Percentiles rank a stretch among this genome's conserved stretches.
Evolutionary conservation across 176 grass and related monocot species (phyloP).

Genomic region (Eleusine coracana): DNA sequence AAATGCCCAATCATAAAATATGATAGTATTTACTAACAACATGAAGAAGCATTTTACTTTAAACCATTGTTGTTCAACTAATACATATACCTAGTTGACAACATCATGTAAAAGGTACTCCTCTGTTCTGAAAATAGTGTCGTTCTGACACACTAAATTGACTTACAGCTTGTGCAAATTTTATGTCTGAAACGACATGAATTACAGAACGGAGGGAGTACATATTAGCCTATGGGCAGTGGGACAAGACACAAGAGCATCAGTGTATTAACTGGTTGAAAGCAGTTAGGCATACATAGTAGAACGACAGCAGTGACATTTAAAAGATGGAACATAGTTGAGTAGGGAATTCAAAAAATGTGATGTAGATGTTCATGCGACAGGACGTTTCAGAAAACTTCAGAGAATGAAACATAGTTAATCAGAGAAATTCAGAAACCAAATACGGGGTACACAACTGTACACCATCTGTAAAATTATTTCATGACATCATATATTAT

Average conservation of each 20-base stretch:
- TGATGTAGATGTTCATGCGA: neutral
- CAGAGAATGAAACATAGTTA: neutral
- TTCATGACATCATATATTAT: neutral
- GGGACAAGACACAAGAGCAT: neutral
- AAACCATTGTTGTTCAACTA: neutral
- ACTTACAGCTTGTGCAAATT: too few relatives aligned
- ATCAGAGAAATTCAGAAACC: neutral
- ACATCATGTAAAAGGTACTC: too few relatives aligned
- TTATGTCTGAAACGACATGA: too few relatives aligned
- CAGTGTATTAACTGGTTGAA: neutral
- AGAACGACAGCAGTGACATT: neutral
- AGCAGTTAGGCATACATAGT: neutral
- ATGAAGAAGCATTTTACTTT: neutral
- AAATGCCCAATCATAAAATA: neutral
- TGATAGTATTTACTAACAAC: neutral
- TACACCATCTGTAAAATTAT: neutral
- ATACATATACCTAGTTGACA: neutral
- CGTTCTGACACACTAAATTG: too few relatives aligned
- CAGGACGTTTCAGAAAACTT: neutral
- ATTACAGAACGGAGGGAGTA: too few relatives aligned
- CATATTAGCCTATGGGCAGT: neutral
- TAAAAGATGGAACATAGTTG: neutral
- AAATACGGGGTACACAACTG: neutral
- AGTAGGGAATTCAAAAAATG: neutral
- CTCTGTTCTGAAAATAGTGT: too few relatives aligned